Evolutionary conservation across 2,329 filamentous ascomycete species (phyloP).

Genomic region (Colletotrichum sp.): DNA sequence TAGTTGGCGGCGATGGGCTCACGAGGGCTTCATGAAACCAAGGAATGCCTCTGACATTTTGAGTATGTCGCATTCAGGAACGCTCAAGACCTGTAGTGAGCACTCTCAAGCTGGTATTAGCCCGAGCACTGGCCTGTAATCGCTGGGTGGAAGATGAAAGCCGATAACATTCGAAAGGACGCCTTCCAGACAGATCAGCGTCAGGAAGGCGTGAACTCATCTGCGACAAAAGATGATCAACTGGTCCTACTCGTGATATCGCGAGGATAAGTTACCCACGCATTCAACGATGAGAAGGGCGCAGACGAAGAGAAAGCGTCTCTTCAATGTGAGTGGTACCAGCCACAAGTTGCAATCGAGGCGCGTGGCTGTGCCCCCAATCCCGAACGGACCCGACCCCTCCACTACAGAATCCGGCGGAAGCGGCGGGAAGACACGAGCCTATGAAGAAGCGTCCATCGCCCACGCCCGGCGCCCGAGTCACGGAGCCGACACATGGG

Average conservation of each 20-base stretch:
- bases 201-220: background rate
- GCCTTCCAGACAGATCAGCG: background rate
- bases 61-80: background rate
- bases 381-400: background rate
- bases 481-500: conserved; percentile 1
- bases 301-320: background rate
- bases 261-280: background rate
- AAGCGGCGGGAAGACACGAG: background rate
- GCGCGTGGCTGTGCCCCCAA: background rate
- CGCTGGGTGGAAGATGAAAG: background rate
- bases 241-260: background rate
- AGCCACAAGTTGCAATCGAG: background rate
- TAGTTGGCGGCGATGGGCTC: background rate
- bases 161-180: accelerated
- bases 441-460: background rate
- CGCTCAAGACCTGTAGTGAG: accelerated
- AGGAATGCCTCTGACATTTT: accelerated
- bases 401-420: background rate
- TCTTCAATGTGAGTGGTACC: background rate
- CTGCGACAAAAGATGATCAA: background rate
- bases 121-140: accelerated
- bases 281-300: background rate
- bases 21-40: background rate
- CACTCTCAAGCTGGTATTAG: accelerated
- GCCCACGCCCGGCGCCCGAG: background rate